These are phyloP conservation scores for Aspergillus incahuasiensis DNA, from an alignment of 495 filamentous ascomycete species.

Conservation along the genomic window DNA sequence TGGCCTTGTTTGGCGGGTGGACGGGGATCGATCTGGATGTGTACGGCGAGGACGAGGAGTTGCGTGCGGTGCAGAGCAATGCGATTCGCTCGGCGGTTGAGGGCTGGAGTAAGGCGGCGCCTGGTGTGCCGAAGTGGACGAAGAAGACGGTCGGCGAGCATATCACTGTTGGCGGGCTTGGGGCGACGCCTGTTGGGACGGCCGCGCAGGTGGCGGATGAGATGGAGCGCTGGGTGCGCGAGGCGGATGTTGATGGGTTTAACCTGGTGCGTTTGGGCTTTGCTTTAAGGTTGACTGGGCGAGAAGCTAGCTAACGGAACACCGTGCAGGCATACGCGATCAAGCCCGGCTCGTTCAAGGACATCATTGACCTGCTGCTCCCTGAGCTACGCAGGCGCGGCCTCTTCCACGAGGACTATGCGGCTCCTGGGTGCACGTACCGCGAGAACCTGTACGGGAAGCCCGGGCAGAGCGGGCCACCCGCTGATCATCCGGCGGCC, in stretches of 20 bases:
- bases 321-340: constrained; percentile 55
- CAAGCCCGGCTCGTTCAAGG: constrained; percentile 59
- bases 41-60: constrained; percentile 52
- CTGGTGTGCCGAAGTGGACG: constrained; percentile 55
- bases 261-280: constrained; percentile 51
- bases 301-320: too few species aligned
- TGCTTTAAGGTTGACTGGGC: too few species aligned
- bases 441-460: constrained; percentile 42
- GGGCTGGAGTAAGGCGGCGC: constrained; percentile 43
- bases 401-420: constrained; percentile 47
- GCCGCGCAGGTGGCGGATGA: constrained; percentile 54
- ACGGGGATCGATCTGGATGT: constrained; percentile 51
- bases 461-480: constrained; percentile 41
- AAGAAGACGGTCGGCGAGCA: constrained; percentile 58
- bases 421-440: constrained; percentile 41
- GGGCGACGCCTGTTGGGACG: constrained; percentile 51
- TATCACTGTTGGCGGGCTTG: constrained; percentile 57
- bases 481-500: constrained; percentile 44
- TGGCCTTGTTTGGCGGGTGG: constrained; percentile 56
- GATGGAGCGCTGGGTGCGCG: constrained; percentile 56
- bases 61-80: constrained; percentile 58
- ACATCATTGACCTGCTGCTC: constrained; percentile 51
- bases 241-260: constrained; percentile 62
- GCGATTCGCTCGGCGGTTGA: constrained; percentile 50
- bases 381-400: constrained; percentile 44